These are phyloP conservation scores for Alternaria sp. DNA, from an alignment of 2,329 filamentous ascomycete genomes.

Conservation along the genomic window DNA sequence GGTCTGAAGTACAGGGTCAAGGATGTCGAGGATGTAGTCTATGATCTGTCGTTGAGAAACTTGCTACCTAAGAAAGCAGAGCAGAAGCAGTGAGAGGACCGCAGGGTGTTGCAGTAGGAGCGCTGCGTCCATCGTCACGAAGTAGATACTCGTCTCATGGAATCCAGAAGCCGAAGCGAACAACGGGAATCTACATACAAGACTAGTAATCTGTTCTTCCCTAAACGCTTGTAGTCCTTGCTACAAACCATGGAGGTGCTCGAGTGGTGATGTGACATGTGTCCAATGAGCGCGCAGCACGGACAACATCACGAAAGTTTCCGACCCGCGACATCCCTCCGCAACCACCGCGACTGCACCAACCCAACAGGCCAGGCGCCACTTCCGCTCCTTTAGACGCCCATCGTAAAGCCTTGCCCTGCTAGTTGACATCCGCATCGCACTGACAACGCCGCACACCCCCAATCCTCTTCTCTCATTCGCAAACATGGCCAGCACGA, in stretches of 20 bases:
- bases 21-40: constrained; percentile 97
- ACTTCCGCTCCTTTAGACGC: constrained; percentile 27
- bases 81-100: constrained; percentile 11
- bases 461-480: neutral
- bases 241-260: constrained; percentile 10
- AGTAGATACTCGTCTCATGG: neutral
- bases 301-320: constrained; percentile 25
- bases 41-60: constrained; percentile 88
- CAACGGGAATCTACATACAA: neutral
- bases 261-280: neutral
- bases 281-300: constrained; percentile 26
- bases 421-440: neutral
- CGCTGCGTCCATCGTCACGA: neutral
- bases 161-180: too few species aligned
- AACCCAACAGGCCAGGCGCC: constrained; percentile 27
- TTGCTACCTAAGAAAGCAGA: constrained; percentile 61
- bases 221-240: neutral
- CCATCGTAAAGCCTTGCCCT: too few species aligned
- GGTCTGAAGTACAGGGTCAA: constrained; percentile 97
- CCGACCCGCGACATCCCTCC: constrained; percentile 23
- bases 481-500: constrained; percentile 36
- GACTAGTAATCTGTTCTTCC: neutral
- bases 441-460: neutral
- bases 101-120: neutral
- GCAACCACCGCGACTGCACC: constrained; percentile 17